Evolutionary conservation across 2,329 filamentous ascomycete genomes (phyloP).

Genomic region (Colletotrichum abscissum): DNA sequence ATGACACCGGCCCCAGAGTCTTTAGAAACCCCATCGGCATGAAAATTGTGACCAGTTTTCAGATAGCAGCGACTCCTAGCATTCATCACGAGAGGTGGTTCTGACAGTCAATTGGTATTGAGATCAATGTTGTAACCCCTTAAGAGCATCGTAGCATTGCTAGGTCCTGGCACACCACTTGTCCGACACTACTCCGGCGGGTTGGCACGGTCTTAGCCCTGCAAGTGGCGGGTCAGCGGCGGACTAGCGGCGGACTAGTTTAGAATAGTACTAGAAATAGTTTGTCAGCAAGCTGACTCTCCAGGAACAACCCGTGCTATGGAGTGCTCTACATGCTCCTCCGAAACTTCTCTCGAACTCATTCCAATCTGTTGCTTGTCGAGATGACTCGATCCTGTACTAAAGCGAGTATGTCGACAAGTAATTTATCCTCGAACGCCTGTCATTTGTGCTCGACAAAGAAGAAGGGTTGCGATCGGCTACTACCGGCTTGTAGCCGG

Average conservation of each 20-base stretch:
- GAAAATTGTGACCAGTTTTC: rapidly evolving
- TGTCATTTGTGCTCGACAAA: neutral
- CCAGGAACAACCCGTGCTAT: no score
- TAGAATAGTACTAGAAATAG: neutral
- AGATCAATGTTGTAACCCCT: no score
- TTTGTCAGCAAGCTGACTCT: neutral
- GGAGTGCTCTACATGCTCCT: neutral
- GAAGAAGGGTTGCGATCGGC: neutral
- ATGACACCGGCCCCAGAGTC: no score
- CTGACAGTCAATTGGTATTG: no score
- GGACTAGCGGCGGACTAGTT: neutral
- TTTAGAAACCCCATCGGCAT: no score
- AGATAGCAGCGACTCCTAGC: no score
- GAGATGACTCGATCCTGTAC: neutral
- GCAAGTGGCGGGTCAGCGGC: neutral
- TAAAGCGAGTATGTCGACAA: neutral
- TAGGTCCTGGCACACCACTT: neutral
- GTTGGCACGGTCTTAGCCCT: no score
- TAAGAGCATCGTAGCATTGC: neutral
- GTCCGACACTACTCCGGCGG: neutral
- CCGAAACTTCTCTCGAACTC: neutral
- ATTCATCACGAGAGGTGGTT: no score
- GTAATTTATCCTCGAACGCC: neutral
- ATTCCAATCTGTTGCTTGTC: neutral
- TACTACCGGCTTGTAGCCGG: neutral